Percentiles rank a stretch among this genome's conserved stretches.
Conservation (phyloP, 257 asterid genomes). For the Galeopsis tetrahit region DNA sequence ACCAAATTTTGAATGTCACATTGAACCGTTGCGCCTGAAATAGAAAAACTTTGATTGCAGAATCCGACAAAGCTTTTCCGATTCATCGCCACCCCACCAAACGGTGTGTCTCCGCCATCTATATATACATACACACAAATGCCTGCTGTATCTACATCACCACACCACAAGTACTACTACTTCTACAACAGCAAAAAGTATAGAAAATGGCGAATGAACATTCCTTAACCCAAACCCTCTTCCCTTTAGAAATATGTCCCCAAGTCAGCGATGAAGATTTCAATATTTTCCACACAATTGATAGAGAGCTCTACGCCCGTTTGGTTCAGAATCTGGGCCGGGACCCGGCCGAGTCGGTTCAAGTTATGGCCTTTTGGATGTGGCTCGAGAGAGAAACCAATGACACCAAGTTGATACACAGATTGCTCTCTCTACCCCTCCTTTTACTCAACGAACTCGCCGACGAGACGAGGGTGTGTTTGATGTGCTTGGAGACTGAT, state of each 20-base stretch:
- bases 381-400: conserved; percentile 55
- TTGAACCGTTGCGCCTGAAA: neutral
- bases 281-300: conserved; percentile 54
- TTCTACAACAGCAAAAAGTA: neutral
- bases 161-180: neutral
- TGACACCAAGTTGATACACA: conserved; percentile 33
- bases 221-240: conserved; percentile 30
- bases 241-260: conserved; percentile 34
- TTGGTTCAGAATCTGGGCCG: conserved; percentile 47
- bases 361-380: conserved; percentile 52
- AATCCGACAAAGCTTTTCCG: conserved; percentile 31
- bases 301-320: conserved; percentile 47
- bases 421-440: conserved; percentile 41
- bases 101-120: conserved; percentile 12
- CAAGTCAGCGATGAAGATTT: conserved; percentile 53
- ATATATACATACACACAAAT: conserved; percentile 10
- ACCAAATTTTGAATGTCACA: neutral
- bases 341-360: conserved; percentile 54
- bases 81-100: conserved; percentile 23
- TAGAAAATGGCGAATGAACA: conserved; percentile 27
- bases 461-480: conserved; percentile 51
- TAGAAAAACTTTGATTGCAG: neutral
- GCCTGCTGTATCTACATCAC: neutral
- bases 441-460: conserved; percentile 37
- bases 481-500: conserved; percentile 46